A percentile compares a stretch with the other conserved stretches of the same genome.
These are phyloP conservation scores for Stachybotrys elegans DNA, from an alignment of 2,329 filamentous ascomycete genomes.

Conservation along the genomic window DNA sequence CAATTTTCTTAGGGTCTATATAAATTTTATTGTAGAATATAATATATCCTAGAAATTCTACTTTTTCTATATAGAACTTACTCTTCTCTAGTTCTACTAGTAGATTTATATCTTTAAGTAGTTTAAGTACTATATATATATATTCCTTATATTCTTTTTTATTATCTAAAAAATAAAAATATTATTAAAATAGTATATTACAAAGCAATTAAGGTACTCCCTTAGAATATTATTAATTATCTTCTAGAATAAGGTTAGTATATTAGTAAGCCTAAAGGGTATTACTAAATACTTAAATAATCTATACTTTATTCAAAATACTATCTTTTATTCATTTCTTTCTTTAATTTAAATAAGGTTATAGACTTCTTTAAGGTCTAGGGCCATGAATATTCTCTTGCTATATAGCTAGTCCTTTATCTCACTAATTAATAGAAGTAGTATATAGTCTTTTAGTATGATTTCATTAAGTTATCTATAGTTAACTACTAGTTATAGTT, in stretches of 20 bases:
- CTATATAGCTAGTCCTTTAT: conserved; percentile 13
- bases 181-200: conserved; percentile 14
- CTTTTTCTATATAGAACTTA: conserved; percentile 10
- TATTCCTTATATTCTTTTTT: conserved; percentile 12
- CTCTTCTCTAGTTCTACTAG: conserved; percentile 12
- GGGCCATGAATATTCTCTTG: conserved; percentile 8
- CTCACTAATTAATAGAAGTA: conserved; percentile 19
- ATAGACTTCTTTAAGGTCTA: conserved; percentile 18
- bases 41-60: conserved; percentile 10
- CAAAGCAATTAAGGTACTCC: conserved; percentile 12
- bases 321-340: conserved; percentile 27
- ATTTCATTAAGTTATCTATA: conserved; percentile 19
- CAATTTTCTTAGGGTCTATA: conserved; percentile 13
- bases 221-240: too few species aligned
- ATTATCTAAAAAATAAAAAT: conserved; percentile 15
- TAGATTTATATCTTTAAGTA: conserved; percentile 9
- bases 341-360: conserved; percentile 24
- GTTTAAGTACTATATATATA: conserved; percentile 10
- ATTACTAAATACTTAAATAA: too few species aligned
- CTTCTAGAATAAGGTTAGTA: too few species aligned
- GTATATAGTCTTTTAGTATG: conserved; percentile 18
- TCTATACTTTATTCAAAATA: too few species aligned
- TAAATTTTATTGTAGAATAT: conserved; percentile 7
- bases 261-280: too few species aligned
- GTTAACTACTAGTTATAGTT: conserved; percentile 17